Base-by-base conservation (phyloP, 2,329 filamentous ascomycete species). In the Apiospora sp. region DNA sequence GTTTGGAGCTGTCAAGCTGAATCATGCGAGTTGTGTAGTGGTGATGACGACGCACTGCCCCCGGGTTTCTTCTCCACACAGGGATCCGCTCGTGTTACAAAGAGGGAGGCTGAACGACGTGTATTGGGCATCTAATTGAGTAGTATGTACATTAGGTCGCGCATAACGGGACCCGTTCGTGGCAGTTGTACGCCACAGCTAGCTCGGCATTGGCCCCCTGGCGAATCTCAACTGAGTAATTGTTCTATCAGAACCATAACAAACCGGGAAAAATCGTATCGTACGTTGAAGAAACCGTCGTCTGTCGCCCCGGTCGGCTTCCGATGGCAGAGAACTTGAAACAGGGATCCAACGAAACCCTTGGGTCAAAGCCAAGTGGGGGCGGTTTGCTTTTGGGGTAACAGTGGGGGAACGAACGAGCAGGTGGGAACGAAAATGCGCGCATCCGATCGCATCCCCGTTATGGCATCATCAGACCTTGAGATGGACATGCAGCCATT, bases 31-130 rank as follows among this genome's bases (percentile, higher is more conserved):
- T 30, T 58, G 51, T 61, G 58, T 41, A 34, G 34, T 64, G 58
- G 19, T 22, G 58, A 64, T 64, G 58, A 64, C 58, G 58, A 64
- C 58, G 58, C n/a, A 34, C 30, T 34, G 34, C 19, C 58, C 58
- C 30, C 58, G 34, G 34, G 16, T 41, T 64, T 12, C 22, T 64
- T n/a, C 58, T 64, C 58, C 58, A 64, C 58, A 64, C 58, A 14
- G 13, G 58, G 34, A 6, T 41, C 30, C 22, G 58, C 58, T 64
- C n/a, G 34, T n/a, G 30, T 64, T 30, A 41, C 58, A n/a, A 8
- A 41, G 37, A 34, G 54, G 30, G 54, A 34, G 34, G 27, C 34
- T 37, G 54, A 61, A 61, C 54, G 54, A 61, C 49, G 27, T 54
- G 27, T 34, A 19, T 24, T 37, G 46, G 46, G 46, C 46, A n/a